Conservation (phyloP, 495 filamentous ascomycete genomes). For the Astrothelium subdiscretum region DNA sequence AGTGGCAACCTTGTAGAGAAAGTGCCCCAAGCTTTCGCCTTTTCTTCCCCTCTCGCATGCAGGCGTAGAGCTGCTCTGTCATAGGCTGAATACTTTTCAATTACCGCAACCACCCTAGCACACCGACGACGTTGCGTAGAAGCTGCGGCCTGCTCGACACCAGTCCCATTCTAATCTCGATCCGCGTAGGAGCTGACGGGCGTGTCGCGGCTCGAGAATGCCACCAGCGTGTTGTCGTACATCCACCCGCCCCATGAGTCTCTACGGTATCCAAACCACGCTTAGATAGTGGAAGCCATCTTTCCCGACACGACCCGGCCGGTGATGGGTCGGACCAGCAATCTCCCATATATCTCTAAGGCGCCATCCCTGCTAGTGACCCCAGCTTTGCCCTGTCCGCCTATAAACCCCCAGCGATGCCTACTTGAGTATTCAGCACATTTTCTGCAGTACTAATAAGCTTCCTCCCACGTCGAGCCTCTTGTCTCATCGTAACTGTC, state of each 20-base stretch:
- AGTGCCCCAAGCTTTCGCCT: background rate
- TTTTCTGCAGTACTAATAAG: background rate
- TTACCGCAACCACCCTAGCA: background rate
- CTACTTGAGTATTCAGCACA: background rate
- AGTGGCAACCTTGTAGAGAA: background rate
- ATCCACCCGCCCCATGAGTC: no score
- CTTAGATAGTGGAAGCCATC: background rate
- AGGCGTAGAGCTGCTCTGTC: background rate
- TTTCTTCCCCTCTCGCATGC: conserved; percentile 1
- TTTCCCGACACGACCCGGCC: background rate
- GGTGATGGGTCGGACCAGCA: background rate
- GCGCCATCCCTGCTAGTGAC: background rate
- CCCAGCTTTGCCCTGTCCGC: background rate
- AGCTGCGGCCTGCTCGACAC: background rate
- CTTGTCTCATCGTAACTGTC: background rate
- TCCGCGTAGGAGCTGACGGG: background rate
- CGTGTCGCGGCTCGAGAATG: background rate
- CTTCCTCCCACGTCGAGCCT: background rate
- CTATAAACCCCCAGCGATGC: conserved; percentile 1
- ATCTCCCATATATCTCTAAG: background rate
- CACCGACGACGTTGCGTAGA: background rate
- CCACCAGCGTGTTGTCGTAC: background rate
- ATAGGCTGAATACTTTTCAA: background rate
- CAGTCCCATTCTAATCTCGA: background rate
- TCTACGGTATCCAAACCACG: background rate